Base-by-base conservation (phyloP, 805 yeast species). In the Metschnikowia reukaufii region DNA sequence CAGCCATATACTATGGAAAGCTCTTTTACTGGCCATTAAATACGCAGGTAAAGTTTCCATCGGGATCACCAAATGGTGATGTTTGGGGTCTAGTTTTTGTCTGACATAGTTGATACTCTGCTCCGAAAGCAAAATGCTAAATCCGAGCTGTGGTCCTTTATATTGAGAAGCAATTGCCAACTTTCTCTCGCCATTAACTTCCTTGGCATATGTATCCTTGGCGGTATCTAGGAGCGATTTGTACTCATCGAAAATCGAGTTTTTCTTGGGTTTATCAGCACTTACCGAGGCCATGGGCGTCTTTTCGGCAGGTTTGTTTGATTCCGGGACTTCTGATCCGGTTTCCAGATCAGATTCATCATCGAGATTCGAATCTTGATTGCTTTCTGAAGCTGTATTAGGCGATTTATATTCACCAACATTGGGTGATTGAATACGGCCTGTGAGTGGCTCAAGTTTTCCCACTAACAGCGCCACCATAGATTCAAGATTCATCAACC, bases 1-100 rank as follows among this genome's bases (percentile, higher is more conserved):
- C 27, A 29, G 31, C 53, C 53, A 53, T 23, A 45, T 45, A 15
- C 30, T 42, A 18, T 42, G 48, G 17, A 51, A 47, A 34, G 47
- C 44, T 31, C 32, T 39, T 16, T 49, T 51, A 44, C 57, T 49
- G 15, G 44, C 51, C 5, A 44, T 48, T 47, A 64, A 62, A 43
- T 63, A 64, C 20, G 36, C 30, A 2, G 48, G 50, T 19, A 53
- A 34, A n/a, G 50, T 46, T 19, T 53, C 50, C 47, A 53, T 36
- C 16, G 57, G 57, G 15, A 38, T 40, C 27, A 43, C 40, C 29
- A 53, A 44, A 36, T 45, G 31, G 36, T 48, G 51, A 33, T 42
- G 46, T 17, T 38, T 23, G 6, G 49, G 50, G 12, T 16, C 44
- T 15, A 53, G 45, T 29, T 42, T 36, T 36, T 21, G 35, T 6